Percentiles rank a stretch among this genome's conserved stretches.
Evolutionary conservation across 1,284 basidiomycete genomes (phyloP).

Genomic region (Amylostereum areolatum): DNA sequence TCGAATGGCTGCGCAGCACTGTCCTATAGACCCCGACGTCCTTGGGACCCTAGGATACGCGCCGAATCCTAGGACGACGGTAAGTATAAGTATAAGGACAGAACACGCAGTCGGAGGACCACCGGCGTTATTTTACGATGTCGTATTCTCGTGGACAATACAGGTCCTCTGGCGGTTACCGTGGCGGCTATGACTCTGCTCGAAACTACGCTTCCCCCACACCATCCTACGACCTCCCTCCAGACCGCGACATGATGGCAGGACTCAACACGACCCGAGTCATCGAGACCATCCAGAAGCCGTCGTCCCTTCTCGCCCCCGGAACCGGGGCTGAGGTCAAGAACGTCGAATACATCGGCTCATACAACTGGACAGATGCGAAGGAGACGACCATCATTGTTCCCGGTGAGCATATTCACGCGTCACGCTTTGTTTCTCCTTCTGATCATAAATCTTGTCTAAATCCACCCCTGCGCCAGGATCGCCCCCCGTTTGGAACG

Average conservation of each 20-base stretch:
- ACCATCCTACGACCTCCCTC: neutral
- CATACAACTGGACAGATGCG: slow-evolving; percentile 42
- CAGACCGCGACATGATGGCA: slow-evolving; percentile 25
- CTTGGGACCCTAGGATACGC: too few species aligned
- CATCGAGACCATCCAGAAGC: slow-evolving; percentile 19
- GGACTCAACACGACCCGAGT: slow-evolving; percentile 20
- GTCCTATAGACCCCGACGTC: too few species aligned
- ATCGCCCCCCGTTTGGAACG: slow-evolving; percentile 44
- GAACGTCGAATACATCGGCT: slow-evolving; percentile 35
- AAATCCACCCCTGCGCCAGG: slow-evolving; percentile 26
- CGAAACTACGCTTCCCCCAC: neutral
- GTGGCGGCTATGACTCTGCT: neutral
- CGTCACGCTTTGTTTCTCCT: neutral
- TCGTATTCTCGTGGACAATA: neutral
- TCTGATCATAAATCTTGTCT: neutral
- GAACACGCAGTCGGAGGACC: too few species aligned
- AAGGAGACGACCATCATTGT: slow-evolving; percentile 40
- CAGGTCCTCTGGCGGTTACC: neutral
- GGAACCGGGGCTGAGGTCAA: slow-evolving; percentile 22
- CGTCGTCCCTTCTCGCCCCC: slow-evolving; percentile 5
- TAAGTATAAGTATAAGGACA: too few species aligned
- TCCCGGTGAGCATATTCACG: slow-evolving; percentile 31
- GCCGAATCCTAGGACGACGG: too few species aligned
- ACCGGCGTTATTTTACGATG: too few species aligned
- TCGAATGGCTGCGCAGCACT: too few species aligned